Evolutionary conservation across 495 filamentous ascomycete species (phyloP).

Genomic region (Aspergillus ostianus): DNA sequence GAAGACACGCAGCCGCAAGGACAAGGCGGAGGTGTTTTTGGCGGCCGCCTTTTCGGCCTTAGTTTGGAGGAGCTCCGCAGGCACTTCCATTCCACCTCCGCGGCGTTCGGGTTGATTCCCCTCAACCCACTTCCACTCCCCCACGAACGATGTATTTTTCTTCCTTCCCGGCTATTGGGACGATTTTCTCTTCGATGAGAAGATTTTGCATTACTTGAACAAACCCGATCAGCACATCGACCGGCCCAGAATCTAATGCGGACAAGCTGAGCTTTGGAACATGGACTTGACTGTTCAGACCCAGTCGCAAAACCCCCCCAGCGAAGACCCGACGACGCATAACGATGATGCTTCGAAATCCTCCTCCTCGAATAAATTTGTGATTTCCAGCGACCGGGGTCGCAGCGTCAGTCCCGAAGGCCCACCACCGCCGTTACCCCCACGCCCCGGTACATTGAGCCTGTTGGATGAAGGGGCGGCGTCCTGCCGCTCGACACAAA

Average conservation of each 20-base stretch:
- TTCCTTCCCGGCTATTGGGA: background rate
- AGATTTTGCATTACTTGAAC: background rate
- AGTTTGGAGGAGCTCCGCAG: constrained; percentile 5
- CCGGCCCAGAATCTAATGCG: background rate
- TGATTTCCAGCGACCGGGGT: constrained; percentile 11
- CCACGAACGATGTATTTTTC: background rate
- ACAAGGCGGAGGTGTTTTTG: constrained; percentile 16
- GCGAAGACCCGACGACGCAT: constrained; percentile 16
- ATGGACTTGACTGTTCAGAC: constrained; percentile 16
- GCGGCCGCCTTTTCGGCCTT: background rate
- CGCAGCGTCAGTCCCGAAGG: constrained; percentile 38
- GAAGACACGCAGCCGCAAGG: constrained; percentile 29
- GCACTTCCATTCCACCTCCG: background rate
- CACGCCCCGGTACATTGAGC: constrained; percentile 54
- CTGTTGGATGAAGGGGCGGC: constrained; percentile 40
- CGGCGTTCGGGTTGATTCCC: background rate
- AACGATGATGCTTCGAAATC: constrained; percentile 11
- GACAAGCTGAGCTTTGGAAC: background rate
- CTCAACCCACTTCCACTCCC: background rate
- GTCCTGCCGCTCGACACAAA: constrained; percentile 25
- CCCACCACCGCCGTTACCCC: constrained; percentile 64
- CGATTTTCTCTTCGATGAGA: background rate
- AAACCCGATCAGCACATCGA: background rate
- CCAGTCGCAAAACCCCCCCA: constrained; percentile 9
- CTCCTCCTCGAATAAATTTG: constrained; percentile 3